Evolutionary conservation across 2,329 filamentous ascomycete genomes (phyloP).

Genomic region (Cercospora citrullina): DNA sequence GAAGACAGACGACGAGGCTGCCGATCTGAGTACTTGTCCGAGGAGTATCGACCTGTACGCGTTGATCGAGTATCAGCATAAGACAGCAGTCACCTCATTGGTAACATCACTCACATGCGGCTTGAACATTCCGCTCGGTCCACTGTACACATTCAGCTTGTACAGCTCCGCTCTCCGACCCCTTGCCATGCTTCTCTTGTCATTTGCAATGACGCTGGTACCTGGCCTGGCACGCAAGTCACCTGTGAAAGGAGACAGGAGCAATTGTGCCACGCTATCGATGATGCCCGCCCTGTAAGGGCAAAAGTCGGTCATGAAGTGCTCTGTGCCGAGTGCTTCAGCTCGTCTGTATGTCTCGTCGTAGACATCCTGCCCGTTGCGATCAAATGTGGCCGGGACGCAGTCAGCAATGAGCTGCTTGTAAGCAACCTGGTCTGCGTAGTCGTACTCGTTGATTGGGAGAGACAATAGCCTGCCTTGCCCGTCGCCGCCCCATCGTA

Average conservation of each 20-base stretch:
- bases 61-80: no score
- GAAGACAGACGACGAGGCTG: background rate
- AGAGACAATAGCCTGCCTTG: background rate
- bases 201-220: no score
- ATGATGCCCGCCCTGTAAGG: background rate
- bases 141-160: conserved; percentile 16
- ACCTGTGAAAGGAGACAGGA: background rate
- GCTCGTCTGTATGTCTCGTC: background rate
- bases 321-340: background rate
- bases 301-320: background rate
- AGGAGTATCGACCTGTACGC: background rate
- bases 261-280: background rate
- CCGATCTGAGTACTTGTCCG: background rate
- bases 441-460: no score
- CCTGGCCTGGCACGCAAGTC: no score
- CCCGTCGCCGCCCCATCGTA: background rate
- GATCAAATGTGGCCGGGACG: background rate
- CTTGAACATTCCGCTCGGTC: background rate
- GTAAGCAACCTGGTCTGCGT: background rate
- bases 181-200: no score
- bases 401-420: background rate
- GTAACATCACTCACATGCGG: background rate
- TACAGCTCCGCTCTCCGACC: conserved; percentile 18
- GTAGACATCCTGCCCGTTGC: background rate
- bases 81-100: no score